phyloP scores from a whole-genome alignment of 208 protist genomes.

The Leishmania martiniquensis region DNA sequence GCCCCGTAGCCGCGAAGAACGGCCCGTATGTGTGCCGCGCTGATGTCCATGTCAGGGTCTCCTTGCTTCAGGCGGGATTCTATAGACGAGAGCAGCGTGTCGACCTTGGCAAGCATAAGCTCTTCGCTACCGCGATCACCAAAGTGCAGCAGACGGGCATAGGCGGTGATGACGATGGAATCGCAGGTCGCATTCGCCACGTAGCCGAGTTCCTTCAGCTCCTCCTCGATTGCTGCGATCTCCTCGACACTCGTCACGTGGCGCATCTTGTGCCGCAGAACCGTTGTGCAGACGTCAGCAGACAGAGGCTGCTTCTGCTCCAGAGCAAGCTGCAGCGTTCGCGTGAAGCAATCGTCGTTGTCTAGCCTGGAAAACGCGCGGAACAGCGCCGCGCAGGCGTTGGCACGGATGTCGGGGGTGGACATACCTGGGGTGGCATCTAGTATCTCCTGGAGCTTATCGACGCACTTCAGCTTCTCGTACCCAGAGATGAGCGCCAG shows the following conservation, averaged over 20 bases:
- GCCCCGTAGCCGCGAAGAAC: constrained; percentile 89
- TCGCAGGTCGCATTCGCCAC: constrained; percentile 79
- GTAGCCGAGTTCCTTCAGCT: constrained; percentile 65
- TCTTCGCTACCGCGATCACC: constrained; percentile 84
- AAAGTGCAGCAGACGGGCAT: constrained; percentile 85
- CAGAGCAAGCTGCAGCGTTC: constrained; percentile 54
- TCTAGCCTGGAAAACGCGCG: constrained; percentile 61
- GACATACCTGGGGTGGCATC: constrained; percentile 34
- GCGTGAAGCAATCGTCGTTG: constrained; percentile 63
- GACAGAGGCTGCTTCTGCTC: constrained; percentile 48
- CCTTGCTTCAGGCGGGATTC: constrained; percentile 84
- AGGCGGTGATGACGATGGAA: constrained; percentile 87
- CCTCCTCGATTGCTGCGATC: constrained; percentile 71
- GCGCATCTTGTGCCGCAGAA: constrained; percentile 79
- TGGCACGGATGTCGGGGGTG: constrained; percentile 20
- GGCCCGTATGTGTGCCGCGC: constrained; percentile 77
- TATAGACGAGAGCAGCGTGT: constrained; percentile 86
- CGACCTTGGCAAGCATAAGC: constrained; percentile 89
- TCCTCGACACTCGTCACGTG: constrained; percentile 71
- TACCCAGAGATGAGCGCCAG: constrained; percentile 86
- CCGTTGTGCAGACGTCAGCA: constrained; percentile 49
- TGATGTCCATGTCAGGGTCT: constrained; percentile 88
- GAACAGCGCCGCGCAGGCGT: constrained; percentile 64
- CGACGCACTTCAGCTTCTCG: constrained; percentile 63
- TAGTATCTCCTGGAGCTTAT: constrained; percentile 66